These are phyloP conservation scores for Isoetes engelmannii DNA, from an alignment of 83 land plant species.

Conservation along the genomic window DNA sequence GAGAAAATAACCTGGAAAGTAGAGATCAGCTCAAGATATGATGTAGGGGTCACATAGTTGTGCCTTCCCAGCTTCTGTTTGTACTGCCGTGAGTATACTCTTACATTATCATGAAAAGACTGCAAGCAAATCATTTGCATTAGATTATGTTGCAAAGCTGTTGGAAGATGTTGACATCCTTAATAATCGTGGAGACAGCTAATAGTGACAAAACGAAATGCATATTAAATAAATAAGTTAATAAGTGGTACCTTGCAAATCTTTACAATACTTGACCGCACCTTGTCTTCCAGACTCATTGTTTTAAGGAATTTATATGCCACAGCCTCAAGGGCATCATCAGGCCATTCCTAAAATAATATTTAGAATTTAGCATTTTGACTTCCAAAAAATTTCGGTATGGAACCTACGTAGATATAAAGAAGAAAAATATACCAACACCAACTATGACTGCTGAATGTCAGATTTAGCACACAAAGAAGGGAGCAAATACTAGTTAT, in stretches of 20 bases:
- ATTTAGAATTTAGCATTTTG: background rate
- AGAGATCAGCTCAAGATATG: conserved; percentile 35
- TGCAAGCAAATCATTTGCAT: conserved; percentile 4
- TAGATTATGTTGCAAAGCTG: background rate
- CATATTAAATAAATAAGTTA: background rate
- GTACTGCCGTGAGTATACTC: conserved; percentile 30
- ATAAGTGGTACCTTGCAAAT: conserved; percentile 31
- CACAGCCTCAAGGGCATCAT: conserved; percentile 46
- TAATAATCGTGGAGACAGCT: background rate
- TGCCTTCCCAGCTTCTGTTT: conserved; percentile 31
- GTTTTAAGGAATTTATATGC: conserved; percentile 34
- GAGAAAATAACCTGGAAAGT: conserved; percentile 30
- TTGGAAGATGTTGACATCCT: background rate
- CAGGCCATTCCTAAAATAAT: conserved; percentile 37
- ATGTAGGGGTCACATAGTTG: conserved; percentile 44
- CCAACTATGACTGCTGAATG: too few relatives aligned
- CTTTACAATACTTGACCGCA: conserved; percentile 26
- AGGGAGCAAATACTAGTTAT: too few relatives aligned
- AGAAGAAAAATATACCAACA: too few relatives aligned
- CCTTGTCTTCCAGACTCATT: conserved; percentile 28
- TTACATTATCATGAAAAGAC: conserved; percentile 41
- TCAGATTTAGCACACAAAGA: too few relatives aligned
- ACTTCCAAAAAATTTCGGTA: too few relatives aligned
- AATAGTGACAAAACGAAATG: background rate
- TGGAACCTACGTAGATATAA: too few relatives aligned